Base-by-base conservation (phyloP, 2,329 filamentous ascomycete genomes). In the Verticillium nonalfalfae region DNA sequence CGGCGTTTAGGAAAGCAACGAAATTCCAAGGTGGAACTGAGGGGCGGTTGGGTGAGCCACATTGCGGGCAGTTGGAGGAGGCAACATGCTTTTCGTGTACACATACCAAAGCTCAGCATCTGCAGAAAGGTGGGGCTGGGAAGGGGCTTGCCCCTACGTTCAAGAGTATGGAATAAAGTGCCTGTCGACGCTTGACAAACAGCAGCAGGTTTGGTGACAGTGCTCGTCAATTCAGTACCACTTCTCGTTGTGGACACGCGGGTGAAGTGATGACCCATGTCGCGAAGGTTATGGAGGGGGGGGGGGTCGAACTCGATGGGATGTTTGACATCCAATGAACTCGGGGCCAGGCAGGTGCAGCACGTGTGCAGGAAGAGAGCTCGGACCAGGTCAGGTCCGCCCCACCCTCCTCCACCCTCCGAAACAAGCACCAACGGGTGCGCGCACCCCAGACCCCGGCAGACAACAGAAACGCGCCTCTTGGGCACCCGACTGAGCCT, bases 1-100 rank as follows among this genome's bases (percentile, higher is more conserved):
- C 63, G 72, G 72, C 72, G 72, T 65, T 66, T 57, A 56, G 63
- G 63, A 63, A 64, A 65, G 61, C 56, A 50, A 31, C 45, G 9
- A 50, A n/a, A 21, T 50, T 50, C 21, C 45, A 50, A 18, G 45
- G 15, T 21, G 45, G 45, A 18, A n/a, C 9, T 7, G 45, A n/a
- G 39, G 39, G 15, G 39, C 13, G 39, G 39, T n/a, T 40, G 39
- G n/a, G 7, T 18, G 45, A 50, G 45, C n/a, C n/a, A 18, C 9
- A 9, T 4, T 21, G 45, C 21, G 45, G 45, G 7, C 7, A n/a
- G 45, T 40, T 14, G 39, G 26, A 26, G 14, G 39, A 15, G 14
- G 39, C 11, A 50, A 50, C 11, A 45, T n/a, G 18, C 45, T 26
- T 18, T 26, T 50, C n/a, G 5, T 50, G 45, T 50, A 50, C 9